Evolutionary conservation across 768 basidiomycete species (phyloP).

Genomic region (Steccherinum ochraceum): DNA sequence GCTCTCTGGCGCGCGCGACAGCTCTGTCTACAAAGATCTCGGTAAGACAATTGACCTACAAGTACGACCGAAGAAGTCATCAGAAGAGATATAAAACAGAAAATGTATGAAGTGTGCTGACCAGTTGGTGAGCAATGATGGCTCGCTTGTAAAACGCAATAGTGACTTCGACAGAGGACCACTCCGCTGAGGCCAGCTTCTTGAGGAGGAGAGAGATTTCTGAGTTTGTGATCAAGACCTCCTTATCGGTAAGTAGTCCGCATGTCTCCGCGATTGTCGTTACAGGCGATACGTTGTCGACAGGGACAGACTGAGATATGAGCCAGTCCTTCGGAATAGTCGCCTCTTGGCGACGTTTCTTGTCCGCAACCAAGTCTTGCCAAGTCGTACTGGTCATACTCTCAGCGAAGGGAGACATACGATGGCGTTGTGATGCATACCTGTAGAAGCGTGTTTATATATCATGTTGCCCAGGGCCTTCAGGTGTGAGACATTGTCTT

Average conservation of each 20-base stretch:
- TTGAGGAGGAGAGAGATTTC: constrained; percentile 44
- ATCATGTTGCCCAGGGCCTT: no score
- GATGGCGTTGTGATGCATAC: no score
- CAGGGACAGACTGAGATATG: constrained; percentile 36
- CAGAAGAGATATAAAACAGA: no score
- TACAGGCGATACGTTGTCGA: constrained; percentile 40
- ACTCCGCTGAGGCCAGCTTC: constrained; percentile 44
- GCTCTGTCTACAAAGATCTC: constrained; percentile 79
- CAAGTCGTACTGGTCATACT: no score
- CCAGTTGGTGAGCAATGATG: constrained; percentile 72
- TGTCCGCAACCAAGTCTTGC: constrained; percentile 48
- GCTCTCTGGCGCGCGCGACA: constrained; percentile 51
- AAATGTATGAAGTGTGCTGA: constrained; percentile 16
- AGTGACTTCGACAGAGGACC: constrained; percentile 61
- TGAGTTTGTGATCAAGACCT: constrained; percentile 50
- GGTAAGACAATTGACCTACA: constrained; percentile 72
- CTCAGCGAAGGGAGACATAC: no score
- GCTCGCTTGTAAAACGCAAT: constrained; percentile 75
- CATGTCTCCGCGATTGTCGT: constrained; percentile 43
- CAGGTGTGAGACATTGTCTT: no score
- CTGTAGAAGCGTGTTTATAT: no score
- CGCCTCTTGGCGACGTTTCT: constrained; percentile 43
- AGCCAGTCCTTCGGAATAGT: constrained; percentile 62
- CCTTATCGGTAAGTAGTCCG: constrained; percentile 45
- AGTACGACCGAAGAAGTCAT: no score